These are phyloP conservation scores for Pyricularia pennisetigena DNA, from an alignment of 2,329 filamentous ascomycete genomes.

Conservation along the genomic window DNA sequence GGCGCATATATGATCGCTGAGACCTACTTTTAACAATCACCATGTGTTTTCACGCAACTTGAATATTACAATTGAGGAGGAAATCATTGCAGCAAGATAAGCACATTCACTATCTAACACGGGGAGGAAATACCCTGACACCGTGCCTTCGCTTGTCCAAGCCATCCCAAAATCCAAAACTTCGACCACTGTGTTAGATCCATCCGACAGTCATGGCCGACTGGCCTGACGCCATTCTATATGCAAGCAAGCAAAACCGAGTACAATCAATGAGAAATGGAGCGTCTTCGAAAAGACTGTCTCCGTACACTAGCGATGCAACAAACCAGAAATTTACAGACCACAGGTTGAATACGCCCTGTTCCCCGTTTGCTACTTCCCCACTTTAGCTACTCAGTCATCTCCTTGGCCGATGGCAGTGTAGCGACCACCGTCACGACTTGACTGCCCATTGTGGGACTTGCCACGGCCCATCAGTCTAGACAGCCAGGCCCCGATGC, in stretches of 20 bases:
- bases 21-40: too few species aligned
- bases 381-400: constrained; percentile 16
- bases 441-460: constrained; percentile 16
- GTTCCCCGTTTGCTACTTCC: not conserved
- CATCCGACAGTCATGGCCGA: not conserved
- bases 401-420: constrained; percentile 29
- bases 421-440: constrained; percentile 24
- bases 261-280: not conserved
- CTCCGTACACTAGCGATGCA: not conserved
- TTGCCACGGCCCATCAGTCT: constrained; percentile 24
- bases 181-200: not conserved
- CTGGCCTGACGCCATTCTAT: not conserved
- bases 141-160: not conserved
- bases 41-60: too few species aligned
- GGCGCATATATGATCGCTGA: too few species aligned
- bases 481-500: constrained; percentile 40
- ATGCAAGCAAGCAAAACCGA: not conserved
- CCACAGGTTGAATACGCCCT: not conserved
- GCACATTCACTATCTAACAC: not conserved
- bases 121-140: not conserved
- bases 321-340: not conserved
- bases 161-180: not conserved
- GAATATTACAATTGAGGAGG: not conserved
- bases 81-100: not conserved
- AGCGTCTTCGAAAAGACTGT: not conserved